Conservation (phyloP, 2,329 filamentous ascomycete genomes). For the Penicillium fuscoglaucum region DNA sequence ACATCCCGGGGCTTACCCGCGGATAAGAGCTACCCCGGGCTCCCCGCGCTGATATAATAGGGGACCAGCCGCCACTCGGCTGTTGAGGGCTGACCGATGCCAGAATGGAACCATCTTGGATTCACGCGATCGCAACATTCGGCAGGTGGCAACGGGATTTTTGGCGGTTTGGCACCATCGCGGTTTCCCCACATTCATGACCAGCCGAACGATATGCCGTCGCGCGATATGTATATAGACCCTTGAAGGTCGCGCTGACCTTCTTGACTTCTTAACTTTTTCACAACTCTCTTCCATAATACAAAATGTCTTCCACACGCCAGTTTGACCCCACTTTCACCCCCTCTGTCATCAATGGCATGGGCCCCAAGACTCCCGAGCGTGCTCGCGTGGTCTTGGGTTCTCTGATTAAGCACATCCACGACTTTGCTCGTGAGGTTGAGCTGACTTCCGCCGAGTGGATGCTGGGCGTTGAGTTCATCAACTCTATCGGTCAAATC, state of each 20-base stretch:
- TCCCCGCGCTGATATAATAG: constrained; percentile 8
- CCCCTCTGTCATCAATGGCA: constrained; percentile 68
- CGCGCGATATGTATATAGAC: constrained; percentile 22
- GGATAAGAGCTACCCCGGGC: constrained; percentile 13
- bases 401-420: constrained; percentile 68
- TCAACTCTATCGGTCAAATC: constrained; percentile 72
- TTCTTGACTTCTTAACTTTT: background rate
- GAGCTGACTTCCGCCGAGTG: constrained; percentile 76
- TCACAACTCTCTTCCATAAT: background rate
- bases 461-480: constrained; percentile 71
- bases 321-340: constrained; percentile 71
- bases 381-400: constrained; percentile 64
- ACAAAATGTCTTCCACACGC: constrained; percentile 23
- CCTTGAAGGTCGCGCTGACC: constrained; percentile 7
- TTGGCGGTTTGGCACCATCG: background rate
- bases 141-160: constrained; percentile 14
- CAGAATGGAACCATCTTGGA: constrained; percentile 1
- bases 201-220: constrained; percentile 29
- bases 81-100: constrained; percentile 8
- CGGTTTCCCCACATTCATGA: constrained; percentile 35
- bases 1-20: constrained; percentile 8
- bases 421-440: constrained; percentile 76
- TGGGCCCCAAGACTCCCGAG: constrained; percentile 67
- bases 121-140: constrained; percentile 6
- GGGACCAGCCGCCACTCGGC: constrained; percentile 9